Evolutionary conservation across 2,329 filamentous ascomycete genomes (phyloP), one percentile per base, ranked within the genome.

Genomic region (Camillea tinctor): DNA sequence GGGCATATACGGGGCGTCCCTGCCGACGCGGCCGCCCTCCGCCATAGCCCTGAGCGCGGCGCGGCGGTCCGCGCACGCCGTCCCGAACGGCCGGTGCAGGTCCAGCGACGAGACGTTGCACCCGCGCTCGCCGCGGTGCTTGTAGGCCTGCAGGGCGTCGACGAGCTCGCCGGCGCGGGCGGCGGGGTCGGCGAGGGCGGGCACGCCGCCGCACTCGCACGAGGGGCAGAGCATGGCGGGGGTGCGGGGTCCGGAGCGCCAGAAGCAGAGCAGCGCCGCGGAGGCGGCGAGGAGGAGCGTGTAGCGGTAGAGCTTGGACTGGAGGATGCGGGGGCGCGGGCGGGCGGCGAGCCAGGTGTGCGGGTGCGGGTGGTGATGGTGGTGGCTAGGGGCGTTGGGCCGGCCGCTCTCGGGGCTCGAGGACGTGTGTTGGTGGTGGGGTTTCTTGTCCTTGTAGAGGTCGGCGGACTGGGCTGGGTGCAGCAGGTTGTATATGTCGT

Each of bases 21-120:
- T 70, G 1, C 79, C 79, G 56, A 79, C 75, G 1, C 79, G 74
- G 7, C 79, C 79, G 9, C 79, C 79, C 4, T 72, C 74, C 4
- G 76, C 76, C 72, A 78, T 76, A 22, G 77, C 77, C 17, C 64
- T 68, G 1, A 81, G 66, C 69, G 80, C 73, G 4, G 73, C 72
- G 17, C 60, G 58, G 36, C 75, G 71, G 56, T 74, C 69, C 1
- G 54, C 55, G 56, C 79, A 81, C 3, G 79, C 60, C 7, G 61
- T 54, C 7, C 65, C 65, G 15, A 60, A 60, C 3, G 78, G 74
- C 13, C 68, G 60, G 57, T 81, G 77, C 0, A 81, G 71, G 53
- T 80, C 77, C 3, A 77, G 68, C 2, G 78, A 80, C 11, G 78
- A 81, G 60, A 81, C 68, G 51, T 77, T 74, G 68, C 79, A 81